Conservation (phyloP, 2,329 filamentous ascomycete species). For the Madurella mycetomatis region DNA sequence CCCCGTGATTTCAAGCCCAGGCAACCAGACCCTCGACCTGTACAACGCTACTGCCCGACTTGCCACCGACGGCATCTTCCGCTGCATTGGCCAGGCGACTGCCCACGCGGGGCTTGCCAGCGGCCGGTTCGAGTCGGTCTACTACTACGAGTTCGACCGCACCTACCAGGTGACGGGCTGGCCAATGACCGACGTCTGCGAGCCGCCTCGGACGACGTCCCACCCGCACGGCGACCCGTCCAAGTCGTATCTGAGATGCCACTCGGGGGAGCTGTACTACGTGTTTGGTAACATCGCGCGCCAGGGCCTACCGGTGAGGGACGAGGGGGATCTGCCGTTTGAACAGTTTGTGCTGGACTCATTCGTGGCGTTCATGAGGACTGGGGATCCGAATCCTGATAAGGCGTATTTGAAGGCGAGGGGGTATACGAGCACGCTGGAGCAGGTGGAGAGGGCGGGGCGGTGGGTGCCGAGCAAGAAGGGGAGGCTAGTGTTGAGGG, state of each 20-base stretch:
- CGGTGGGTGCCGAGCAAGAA: conserved; percentile 36
- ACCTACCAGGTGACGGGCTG: conserved; percentile 51
- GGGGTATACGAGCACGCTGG: conserved; percentile 32
- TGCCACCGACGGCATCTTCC: conserved; percentile 55
- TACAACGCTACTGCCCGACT: conserved; percentile 53
- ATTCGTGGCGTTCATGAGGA: conserved; percentile 48
- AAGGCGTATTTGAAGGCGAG: conserved; percentile 41
- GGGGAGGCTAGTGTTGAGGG: conserved; percentile 39
- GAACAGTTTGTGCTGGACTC: conserved; percentile 41
- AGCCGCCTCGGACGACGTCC: conserved; percentile 33
- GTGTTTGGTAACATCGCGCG: conserved; percentile 48
- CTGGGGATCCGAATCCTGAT: conserved; percentile 48
- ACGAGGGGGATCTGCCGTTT: conserved; percentile 38
- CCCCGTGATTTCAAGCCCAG: conserved; percentile 42
- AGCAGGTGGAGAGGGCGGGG: conserved; percentile 27
- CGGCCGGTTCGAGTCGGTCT: conserved; percentile 44
- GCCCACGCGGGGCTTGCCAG: conserved; percentile 45
- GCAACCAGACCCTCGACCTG: conserved; percentile 47
- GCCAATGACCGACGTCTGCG: conserved; percentile 49
- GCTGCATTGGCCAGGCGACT: conserved; percentile 57
- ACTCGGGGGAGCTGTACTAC: conserved; percentile 52
- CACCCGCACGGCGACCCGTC: conserved; percentile 41
- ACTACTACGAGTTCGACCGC: conserved; percentile 58
- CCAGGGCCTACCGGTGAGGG: conserved; percentile 41
- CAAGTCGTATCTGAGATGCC: conserved; percentile 47